Evolutionary conservation across 495 filamentous ascomycete species (phyloP).

Genomic region (Penicillium fimorum): DNA sequence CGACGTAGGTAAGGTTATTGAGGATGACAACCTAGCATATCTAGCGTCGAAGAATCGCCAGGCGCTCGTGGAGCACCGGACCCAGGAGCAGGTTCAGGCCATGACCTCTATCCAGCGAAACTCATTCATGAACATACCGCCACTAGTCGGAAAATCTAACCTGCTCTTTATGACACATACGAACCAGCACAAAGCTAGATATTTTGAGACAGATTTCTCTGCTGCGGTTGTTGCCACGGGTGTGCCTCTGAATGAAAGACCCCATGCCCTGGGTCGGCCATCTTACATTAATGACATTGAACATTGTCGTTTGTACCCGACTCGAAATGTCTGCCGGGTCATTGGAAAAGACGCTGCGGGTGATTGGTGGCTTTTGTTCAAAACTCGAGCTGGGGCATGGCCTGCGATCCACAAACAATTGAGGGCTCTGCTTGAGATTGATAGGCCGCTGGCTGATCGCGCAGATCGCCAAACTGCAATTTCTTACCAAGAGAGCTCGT

Average conservation of each 20-base stretch:
- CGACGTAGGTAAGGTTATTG: constrained; percentile 23
- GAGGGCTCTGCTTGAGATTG: neutral
- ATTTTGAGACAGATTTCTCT: constrained; percentile 18
- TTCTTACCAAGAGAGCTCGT: too few species aligned
- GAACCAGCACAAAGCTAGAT: constrained; percentile 13
- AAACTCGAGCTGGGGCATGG: constrained; percentile 8
- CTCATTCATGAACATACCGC: neutral
- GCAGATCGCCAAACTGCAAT: too few species aligned
- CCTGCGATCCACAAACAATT: neutral
- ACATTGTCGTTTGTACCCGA: constrained; percentile 31
- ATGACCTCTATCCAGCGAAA: constrained; percentile 4
- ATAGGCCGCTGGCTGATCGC: too few species aligned
- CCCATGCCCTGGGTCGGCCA: neutral
- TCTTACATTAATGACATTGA: constrained; percentile 19
- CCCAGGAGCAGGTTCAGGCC: constrained; percentile 12
- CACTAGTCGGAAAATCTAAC: neutral
- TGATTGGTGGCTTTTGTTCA: constrained; percentile 41
- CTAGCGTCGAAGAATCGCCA: constrained; percentile 32
- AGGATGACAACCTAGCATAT: constrained; percentile 29
- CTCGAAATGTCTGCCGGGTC: constrained; percentile 18
- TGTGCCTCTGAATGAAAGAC: neutral
- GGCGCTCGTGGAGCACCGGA: constrained; percentile 29
- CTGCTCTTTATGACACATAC: constrained; percentile 7
- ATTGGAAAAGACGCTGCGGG: constrained; percentile 46
- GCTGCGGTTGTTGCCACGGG: constrained; percentile 9